Evolutionary conservation across 2,329 filamentous ascomycete species (phyloP), one percentile per base, ranked within the genome.

Genomic region (Penicillium oxalicum): DNA sequence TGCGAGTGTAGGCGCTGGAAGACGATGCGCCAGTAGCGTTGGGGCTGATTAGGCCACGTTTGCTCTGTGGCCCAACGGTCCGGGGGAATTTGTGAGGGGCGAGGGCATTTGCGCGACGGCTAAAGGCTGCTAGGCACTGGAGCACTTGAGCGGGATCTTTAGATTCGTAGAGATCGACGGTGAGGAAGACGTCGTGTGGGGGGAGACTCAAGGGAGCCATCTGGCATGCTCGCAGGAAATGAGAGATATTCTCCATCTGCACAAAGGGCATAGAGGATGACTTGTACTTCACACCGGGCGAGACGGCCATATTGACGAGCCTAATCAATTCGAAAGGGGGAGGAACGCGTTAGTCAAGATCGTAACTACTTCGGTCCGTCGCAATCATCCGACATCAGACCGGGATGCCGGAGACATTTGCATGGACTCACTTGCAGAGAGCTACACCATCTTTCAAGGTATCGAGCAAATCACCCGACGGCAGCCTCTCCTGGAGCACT

Each of bases 231-330:
- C 82, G 83, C 46, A 98, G 82, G 72, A 96, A 98, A 65, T 95
- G 88, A 4, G 91, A 94, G 64, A 98, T 96, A 68, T 98, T 98
- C 70, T 98, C 93, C 91, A 97, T 97, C 71, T 98, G 93, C 36
- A 97, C 91, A 67, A 98, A 98, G 0, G 93, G 93, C 91, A 97
- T 97, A 36, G 83, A 74, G 1, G 91, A 95, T 65, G 86, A 78
- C 73, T 97, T 97, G 79, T 87, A 97, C 68, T 86, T 89, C 71
- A 95, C 81, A 29, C 86, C 86, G 0, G 88, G 87, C 12, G 84
- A 81, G 26, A 88, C 87, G 34, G 86, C 70, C 48, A 91, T 77
- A 65, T 95, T 97, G 62, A 88, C 81, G 45, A 97, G 83, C 64
- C 89, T 93, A 56, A 62, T 60, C 18, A 11, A 32, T 32, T 32